A percentile compares a stretch with the other conserved stretches of the same genome.
These are phyloP conservation scores for Aspergillus leporis DNA, from an alignment of 495 filamentous ascomycete genomes.

Conservation along the genomic window DNA sequence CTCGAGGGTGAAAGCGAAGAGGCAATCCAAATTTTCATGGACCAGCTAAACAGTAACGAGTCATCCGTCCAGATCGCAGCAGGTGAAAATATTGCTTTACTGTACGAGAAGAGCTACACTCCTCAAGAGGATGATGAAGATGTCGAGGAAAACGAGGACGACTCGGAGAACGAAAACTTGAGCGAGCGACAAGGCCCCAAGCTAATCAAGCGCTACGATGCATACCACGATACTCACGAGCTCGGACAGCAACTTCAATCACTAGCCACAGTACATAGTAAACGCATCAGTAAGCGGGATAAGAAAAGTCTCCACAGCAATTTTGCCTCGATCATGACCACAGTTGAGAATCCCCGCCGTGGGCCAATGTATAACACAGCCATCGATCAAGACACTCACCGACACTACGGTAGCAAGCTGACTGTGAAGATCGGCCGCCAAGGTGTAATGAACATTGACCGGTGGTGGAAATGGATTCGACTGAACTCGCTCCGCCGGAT, in stretches of 20 bases:
- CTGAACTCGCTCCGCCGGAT: constrained; percentile 74
- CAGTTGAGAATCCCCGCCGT: constrained; percentile 73
- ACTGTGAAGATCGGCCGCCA: constrained; percentile 72
- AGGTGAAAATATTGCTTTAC: constrained; percentile 84
- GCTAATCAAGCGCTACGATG: constrained; percentile 61
- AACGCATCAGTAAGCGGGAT: constrained; percentile 75
- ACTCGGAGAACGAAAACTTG: constrained; percentile 47
- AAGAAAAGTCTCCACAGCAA: constrained; percentile 73
- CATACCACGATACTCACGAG: constrained; percentile 56
- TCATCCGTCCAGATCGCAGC: constrained; percentile 79
- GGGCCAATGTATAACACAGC: constrained; percentile 73
- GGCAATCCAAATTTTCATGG: constrained; percentile 82
- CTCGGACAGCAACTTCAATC: constrained; percentile 53
- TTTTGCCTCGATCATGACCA: constrained; percentile 82
- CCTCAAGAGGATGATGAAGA: constrained; percentile 62
- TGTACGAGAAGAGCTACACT: constrained; percentile 82
- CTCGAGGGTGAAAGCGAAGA: constrained; percentile 70
- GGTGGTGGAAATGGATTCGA: constrained; percentile 86
- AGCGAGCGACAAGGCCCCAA: constrained; percentile 48
- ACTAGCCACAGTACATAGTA: constrained; percentile 61
- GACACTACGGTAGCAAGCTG: constrained; percentile 75
- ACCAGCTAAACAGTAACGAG: constrained; percentile 81
- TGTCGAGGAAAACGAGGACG: constrained; percentile 50
- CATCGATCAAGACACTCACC: constrained; percentile 68
- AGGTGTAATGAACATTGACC: constrained; percentile 77